Evolutionary conservation across 2,329 filamentous ascomycete genomes (phyloP).

Genomic region (Sarocladiaceae sp.): DNA sequence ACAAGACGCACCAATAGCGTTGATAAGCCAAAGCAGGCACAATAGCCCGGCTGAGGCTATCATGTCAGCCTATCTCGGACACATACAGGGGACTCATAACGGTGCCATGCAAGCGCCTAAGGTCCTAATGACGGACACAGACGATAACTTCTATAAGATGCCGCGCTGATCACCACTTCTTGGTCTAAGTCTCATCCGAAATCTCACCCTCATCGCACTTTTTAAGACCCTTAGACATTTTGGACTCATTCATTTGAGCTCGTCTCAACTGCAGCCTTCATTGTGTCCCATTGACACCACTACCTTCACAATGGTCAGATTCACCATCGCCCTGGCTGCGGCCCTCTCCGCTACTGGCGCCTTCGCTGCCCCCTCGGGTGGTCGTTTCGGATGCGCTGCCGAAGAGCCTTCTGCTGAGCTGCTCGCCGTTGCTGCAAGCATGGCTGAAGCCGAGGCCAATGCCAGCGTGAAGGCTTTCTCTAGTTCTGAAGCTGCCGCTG

Average conservation of each 20-base stretch:
- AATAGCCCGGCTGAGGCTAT: background rate
- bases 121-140: background rate
- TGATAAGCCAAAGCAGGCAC: background rate
- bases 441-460: background rate
- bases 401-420: background rate
- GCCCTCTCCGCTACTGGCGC: background rate
- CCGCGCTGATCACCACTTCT: background rate
- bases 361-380: background rate
- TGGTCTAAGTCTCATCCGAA: background rate
- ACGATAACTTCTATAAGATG: background rate
- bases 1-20: background rate
- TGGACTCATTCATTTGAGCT: background rate
- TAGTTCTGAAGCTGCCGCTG: slow-evolving; percentile 3
- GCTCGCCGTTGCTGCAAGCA: background rate
- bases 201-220: background rate
- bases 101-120: background rate
- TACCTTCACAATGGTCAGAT: background rate
- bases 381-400: background rate
- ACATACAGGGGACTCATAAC: background rate
- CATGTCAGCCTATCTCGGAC: background rate
- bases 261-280: background rate
- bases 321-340: background rate
- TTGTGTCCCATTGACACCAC: background rate
- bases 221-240: background rate
- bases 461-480: background rate